Base-by-base conservation (phyloP, 805 yeast genomes). In the Kuraishia piskuri region DNA sequence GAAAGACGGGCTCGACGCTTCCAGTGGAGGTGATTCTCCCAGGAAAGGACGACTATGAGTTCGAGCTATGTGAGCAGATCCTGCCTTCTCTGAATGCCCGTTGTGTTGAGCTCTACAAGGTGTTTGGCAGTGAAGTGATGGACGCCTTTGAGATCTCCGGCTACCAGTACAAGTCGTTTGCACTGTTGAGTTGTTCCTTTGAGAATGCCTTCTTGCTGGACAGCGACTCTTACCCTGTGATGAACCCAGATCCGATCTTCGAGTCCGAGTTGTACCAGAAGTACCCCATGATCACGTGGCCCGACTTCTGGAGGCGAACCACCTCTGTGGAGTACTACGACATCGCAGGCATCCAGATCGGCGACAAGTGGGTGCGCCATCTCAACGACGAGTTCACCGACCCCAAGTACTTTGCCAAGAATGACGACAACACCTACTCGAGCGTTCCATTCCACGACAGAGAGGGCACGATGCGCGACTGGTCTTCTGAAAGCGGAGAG, bases 11-110 rank as follows among this genome's bases (percentile, higher is more conserved):
- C 2, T 81, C 87, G 2, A 75, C 74, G 14, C 67, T 86, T 40
- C 96, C 97, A 0, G 82, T 90, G 21, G 97, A 90, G 71, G 86
- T 90, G 9, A 77, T 88, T 58, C 80, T 90, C 58, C 95, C 96
- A 8, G 76, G 80, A 44, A 71, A 75, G 21, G 77, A 77, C 31
- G 94, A 87, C 61, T 87, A 81, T 61, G 94, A 88, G 61, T 75
- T 80, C 40, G 86, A 84, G 54, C 74, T 83, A 52, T 90, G 96
- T 68, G 81, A 79, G 22, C 68, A 70, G 8, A 72, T 86, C 2
- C 72, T 88, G 59, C 90, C 92, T 0, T 60, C 64, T 21, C 67
- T 84, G 54, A 78, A 82, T 55, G 92, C 85, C 3, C 75, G 74
- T 57, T 89, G 96, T 73, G 78, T 86, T 17, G 75, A 82, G 52